phyloP scores from a whole-genome alignment of 805 yeast genomes.

The Candida qinlingensis region DNA sequence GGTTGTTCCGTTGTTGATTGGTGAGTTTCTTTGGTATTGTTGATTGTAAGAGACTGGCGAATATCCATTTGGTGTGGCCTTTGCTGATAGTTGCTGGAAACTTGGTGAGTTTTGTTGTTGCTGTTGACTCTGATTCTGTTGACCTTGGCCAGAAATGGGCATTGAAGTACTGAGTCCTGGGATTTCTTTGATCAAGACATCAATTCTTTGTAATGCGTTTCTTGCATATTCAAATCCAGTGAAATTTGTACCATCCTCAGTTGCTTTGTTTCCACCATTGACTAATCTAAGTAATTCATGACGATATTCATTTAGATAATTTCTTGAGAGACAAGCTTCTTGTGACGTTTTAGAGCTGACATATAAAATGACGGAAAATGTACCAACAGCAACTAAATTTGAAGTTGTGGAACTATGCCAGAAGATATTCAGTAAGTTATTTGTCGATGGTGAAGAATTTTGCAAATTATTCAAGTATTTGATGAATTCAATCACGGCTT shows the following conservation, averaged over 20 bases:
- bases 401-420: conserved; percentile 84
- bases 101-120: conserved; percentile 2
- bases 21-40: conserved; percentile 8
- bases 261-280: conserved; percentile 24
- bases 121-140: background rate
- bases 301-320: conserved; percentile 68
- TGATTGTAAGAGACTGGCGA: conserved; percentile 10
- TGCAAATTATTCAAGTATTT: conserved; percentile 42
- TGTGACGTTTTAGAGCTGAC: conserved; percentile 59
- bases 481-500: conserved; percentile 79
- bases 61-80: conserved; percentile 1
- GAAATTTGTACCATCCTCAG: background rate
- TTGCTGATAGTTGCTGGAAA: conserved; percentile 4
- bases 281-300: conserved; percentile 72
- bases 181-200: conserved; percentile 64
- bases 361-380: conserved; percentile 78
- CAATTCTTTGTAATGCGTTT: conserved; percentile 67
- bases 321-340: conserved; percentile 60
- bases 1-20: background rate
- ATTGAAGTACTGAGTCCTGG: conserved; percentile 43
- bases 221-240: conserved; percentile 47
- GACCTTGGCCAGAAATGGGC: conserved; percentile 20
- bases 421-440: conserved; percentile 71
- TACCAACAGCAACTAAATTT: conserved; percentile 77
- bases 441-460: background rate